These are phyloP conservation scores for Diplodia sapinea DNA, from an alignment of 2,329 filamentous ascomycete species.

Conservation along the genomic window DNA sequence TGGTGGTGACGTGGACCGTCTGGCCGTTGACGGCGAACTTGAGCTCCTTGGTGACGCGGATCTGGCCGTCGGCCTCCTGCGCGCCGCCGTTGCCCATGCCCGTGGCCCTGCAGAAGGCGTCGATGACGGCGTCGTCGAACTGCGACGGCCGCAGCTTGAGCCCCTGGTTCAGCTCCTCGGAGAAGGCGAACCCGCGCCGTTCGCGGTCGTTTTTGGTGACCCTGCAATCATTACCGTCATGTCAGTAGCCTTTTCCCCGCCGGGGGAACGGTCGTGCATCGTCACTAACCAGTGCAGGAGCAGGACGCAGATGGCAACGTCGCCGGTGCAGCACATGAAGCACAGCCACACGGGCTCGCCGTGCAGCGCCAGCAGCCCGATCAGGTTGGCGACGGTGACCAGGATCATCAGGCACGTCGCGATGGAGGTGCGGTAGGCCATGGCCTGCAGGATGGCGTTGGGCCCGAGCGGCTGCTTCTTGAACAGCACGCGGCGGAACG, in stretches of 20 bases:
- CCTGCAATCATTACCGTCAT: not conserved
- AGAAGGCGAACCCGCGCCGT: constrained; percentile 17
- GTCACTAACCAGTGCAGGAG: constrained; percentile 62
- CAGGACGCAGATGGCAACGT: constrained; percentile 65
- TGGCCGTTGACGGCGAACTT: constrained; percentile 24
- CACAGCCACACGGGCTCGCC: constrained; percentile 71
- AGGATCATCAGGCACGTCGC: constrained; percentile 63
- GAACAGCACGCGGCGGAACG: constrained; percentile 10
- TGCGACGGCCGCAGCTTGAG: constrained; percentile 9
- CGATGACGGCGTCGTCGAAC: constrained; percentile 19
- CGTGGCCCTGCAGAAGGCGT: constrained; percentile 12
- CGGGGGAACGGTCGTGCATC: too few species aligned
- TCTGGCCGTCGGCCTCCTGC: not conserved
- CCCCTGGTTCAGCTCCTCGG: constrained; percentile 11
- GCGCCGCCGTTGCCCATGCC: constrained; percentile 6
- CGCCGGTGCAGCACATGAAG: constrained; percentile 68
- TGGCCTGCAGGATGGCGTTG: constrained; percentile 55
- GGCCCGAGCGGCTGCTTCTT: constrained; percentile 16
- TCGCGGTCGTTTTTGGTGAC: constrained; percentile 26
- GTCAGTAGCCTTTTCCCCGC: not conserved
- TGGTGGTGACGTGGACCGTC: constrained; percentile 14
- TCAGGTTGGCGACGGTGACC: constrained; percentile 65
- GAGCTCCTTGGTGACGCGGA: constrained; percentile 1
- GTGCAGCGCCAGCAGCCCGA: constrained; percentile 62
- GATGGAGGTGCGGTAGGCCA: constrained; percentile 65